Percentiles rank a stretch among this genome's conserved stretches.
phyloP scores from a whole-genome alignment of 768 basidiomycete genomes.

The Mycena chlorophos region DNA sequence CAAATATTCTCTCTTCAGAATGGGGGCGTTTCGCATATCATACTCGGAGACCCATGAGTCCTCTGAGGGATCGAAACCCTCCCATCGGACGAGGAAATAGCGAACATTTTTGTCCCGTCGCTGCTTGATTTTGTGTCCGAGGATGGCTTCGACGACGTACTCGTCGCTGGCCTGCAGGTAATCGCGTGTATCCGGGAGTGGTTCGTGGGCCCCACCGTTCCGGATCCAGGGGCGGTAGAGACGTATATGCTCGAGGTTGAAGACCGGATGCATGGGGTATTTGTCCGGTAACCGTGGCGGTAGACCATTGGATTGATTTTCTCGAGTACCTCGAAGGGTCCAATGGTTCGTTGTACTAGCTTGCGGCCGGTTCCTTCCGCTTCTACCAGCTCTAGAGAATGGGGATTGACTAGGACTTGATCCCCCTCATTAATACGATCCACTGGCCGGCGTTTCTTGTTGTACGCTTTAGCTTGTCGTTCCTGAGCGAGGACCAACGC shows the following conservation, averaged over 20 bases:
- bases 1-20: neutral
- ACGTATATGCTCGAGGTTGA: neutral
- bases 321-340: conserved; percentile 13
- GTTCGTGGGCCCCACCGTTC: neutral
- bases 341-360: no score
- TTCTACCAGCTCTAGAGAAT: conserved; percentile 22
- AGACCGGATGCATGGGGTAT: neutral
- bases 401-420: conserved; percentile 27
- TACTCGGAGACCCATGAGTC: neutral
- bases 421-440: conserved; percentile 5
- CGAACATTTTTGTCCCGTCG: no score
- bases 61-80: neutral
- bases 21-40: neutral
- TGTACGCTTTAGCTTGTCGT: conserved; percentile 24
- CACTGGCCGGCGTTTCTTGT: conserved; percentile 16
- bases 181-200: neutral
- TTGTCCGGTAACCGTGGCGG: neutral
- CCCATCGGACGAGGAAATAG: neutral
- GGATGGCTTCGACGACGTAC: neutral
- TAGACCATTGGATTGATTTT: conserved; percentile 11
- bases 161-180: neutral
- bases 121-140: no score
- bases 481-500: conserved; percentile 23
- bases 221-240: neutral
- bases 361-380: conserved; percentile 12